Evolutionary conservation across 352 stramenopile species (phyloP).

Genomic region (Phytophthora rubi): DNA sequence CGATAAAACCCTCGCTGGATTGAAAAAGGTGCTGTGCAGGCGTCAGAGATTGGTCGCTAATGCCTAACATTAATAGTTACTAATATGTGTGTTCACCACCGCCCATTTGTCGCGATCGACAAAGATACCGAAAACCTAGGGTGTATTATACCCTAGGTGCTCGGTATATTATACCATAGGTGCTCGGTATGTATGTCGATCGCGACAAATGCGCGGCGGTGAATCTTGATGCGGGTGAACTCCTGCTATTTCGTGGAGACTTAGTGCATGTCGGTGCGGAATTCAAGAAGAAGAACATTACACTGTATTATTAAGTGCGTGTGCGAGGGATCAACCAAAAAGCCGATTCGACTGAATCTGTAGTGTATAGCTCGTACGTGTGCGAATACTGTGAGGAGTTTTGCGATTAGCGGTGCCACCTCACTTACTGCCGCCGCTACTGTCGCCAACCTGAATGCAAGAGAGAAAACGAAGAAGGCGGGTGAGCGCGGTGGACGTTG

Average conservation of each 20-base stretch:
- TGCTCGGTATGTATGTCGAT: not conserved
- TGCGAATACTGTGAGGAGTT: not conserved
- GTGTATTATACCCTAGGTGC: not conserved
- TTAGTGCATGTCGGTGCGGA: not conserved
- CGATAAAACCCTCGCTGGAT: slow-evolving; percentile 5
- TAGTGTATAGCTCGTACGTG: not conserved
- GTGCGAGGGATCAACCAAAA: not conserved
- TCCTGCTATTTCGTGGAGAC: not conserved
- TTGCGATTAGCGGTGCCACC: not conserved
- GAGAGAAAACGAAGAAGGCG: not conserved
- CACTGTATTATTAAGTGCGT: not conserved
- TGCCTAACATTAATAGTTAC: not conserved
- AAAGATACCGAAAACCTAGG: too few relatives aligned
- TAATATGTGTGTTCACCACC: too few relatives aligned
- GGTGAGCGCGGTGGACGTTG: not conserved
- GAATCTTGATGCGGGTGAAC: not conserved
- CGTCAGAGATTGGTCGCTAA: not conserved
- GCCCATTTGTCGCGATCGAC: too few relatives aligned
- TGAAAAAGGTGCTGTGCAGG: not conserved
- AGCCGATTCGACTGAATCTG: not conserved
- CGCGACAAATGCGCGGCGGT: not conserved
- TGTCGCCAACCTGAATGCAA: not conserved
- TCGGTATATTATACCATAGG: not conserved
- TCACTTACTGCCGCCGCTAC: not conserved
- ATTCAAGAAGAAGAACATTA: not conserved